Evolutionary conservation across 2,329 filamentous ascomycete genomes (phyloP), one percentile per base, ranked within the genome.

Genomic region (Cladosporium sp.): DNA sequence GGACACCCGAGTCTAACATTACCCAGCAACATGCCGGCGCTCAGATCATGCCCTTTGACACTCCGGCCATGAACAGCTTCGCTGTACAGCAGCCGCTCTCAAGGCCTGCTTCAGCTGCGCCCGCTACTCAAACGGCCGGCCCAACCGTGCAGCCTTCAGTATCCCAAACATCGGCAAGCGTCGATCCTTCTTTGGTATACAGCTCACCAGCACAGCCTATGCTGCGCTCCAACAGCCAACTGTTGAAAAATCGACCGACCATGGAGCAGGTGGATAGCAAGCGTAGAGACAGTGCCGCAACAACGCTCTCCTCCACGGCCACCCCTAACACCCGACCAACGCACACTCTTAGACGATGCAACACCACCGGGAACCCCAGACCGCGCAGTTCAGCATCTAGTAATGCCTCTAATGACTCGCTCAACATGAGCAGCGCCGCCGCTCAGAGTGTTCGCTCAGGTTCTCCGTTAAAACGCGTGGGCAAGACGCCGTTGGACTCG

Each of bases 401-500:
- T 13, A 39, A 32, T 18, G 49, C 38, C 4, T 40, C 49, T 13
- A 35, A 20, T 11, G 49, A 45, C 13, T 42, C 54, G 4, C 47
- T 63, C 4, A 56, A 40, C 47, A 54, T 61, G 3, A 64, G 59
- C 52, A 61, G 56, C 43, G 63, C 56, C 29, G 41, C 59, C 52
- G 59, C 53, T 49, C 63, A 67, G 32, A 67, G 72, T 18, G 68
- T 70, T 33, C 67, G 73, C 11, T 69, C 69, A 27, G 67, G 70
- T 3, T 77, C 74, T 13, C 74, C 74, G 0, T 52, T 76, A 18
- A 77, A 77, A 59, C 66, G 73, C 7, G 62, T 68, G 51, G 71
- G 68, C 29, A 61, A 55, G 43, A 62, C 66, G 2, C 67, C 68
- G 13, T 64, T 76, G 3, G 68, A 67, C 30, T 67, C 72, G 7